Evolutionary conservation across 768 basidiomycete genomes (phyloP).

Genomic region (Suillus weaverae): DNA sequence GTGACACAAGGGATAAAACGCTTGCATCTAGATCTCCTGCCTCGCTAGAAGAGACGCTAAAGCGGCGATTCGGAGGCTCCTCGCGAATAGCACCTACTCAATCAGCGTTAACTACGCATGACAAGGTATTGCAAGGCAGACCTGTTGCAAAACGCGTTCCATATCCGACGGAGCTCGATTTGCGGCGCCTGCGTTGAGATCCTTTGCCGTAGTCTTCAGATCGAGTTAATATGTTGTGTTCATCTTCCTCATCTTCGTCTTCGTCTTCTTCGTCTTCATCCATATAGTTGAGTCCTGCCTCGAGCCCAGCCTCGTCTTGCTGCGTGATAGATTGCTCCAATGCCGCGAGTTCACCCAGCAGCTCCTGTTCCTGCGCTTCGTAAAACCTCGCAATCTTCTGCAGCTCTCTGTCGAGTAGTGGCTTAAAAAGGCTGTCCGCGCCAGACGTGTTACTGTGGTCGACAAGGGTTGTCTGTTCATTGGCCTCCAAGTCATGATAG

Average conservation of each 20-base stretch:
- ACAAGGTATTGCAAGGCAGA: slow-evolving; percentile 3
- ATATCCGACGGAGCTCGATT: slow-evolving; percentile 30
- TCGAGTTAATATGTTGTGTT: slow-evolving; percentile 24
- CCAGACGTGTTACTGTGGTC: slow-evolving; percentile 34
- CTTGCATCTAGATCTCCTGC: slow-evolving; percentile 44
- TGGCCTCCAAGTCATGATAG: slow-evolving; percentile 62
- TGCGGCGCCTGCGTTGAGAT: slow-evolving; percentile 36
- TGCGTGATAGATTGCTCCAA: slow-evolving; percentile 56
- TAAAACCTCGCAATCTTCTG: slow-evolving; percentile 83
- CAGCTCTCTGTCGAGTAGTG: slow-evolving; percentile 80
- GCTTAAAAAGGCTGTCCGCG: slow-evolving; percentile 63
- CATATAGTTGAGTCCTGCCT: slow-evolving; percentile 49
- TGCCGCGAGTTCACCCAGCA: slow-evolving; percentile 57
- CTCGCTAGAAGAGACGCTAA: slow-evolving; percentile 54
- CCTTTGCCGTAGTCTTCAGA: slow-evolving; percentile 24
- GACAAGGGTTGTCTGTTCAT: slow-evolving; percentile 60
- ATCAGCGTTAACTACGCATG: neutral
- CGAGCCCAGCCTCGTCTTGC: slow-evolving; percentile 62
- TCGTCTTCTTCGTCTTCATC: slow-evolving; percentile 49
- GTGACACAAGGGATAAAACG: slow-evolving; percentile 25
- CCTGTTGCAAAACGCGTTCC: slow-evolving; percentile 27
- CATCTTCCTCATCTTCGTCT: slow-evolving; percentile 59
- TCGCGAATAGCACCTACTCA: slow-evolving; percentile 14
- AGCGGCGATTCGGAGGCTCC: slow-evolving; percentile 16
- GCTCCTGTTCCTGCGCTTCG: slow-evolving; percentile 68